Conservation (phyloP, 148 eudicot species). For the Persicaria tinctoria region DNA sequence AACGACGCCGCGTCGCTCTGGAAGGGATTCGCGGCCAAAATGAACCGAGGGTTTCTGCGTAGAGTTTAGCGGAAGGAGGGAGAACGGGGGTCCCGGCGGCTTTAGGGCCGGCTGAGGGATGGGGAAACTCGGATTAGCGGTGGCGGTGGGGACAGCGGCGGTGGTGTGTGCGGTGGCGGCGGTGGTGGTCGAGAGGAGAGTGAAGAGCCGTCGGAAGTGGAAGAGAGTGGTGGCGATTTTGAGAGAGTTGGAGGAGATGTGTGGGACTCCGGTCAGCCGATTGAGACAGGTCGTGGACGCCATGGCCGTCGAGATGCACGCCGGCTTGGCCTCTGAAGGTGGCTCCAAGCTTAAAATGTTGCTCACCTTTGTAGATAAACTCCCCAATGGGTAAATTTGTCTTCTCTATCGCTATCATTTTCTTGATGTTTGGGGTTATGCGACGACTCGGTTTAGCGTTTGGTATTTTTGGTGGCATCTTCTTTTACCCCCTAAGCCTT, state of each 20-base stretch:
- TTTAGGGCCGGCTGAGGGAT: slow-evolving; percentile 15
- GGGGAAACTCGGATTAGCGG: slow-evolving; percentile 53
- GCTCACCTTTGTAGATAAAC: slow-evolving; percentile 66
- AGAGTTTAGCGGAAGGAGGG: background rate
- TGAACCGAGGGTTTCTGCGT: background rate
- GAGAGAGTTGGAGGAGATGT: slow-evolving; percentile 52
- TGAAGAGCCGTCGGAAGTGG: slow-evolving; percentile 58
- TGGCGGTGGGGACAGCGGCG: slow-evolving; percentile 58
- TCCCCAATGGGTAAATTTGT: slow-evolving; percentile 64
- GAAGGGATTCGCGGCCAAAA: background rate
- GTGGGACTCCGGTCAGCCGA: slow-evolving; percentile 53
- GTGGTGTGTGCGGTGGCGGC: slow-evolving; percentile 65
- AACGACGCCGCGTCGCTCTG: background rate
- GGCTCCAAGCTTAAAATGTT: slow-evolving; percentile 96
- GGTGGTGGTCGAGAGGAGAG: slow-evolving; percentile 61
- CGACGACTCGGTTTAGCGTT: slow-evolving; percentile 3
- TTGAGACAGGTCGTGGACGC: slow-evolving; percentile 88
- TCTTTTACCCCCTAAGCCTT: background rate
- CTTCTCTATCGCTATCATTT: background rate
- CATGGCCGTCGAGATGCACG: slow-evolving; percentile 99
- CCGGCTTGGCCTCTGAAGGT: slow-evolving; percentile 93
- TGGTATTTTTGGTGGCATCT: slow-evolving; percentile 4
- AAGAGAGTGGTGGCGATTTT: slow-evolving; percentile 45
- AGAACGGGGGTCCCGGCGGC: background rate
- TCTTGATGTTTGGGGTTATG: slow-evolving; percentile 5